Evolutionary conservation across 1,139 yeast species (phyloP).

Genomic region (Fermentozyma sake): DNA sequence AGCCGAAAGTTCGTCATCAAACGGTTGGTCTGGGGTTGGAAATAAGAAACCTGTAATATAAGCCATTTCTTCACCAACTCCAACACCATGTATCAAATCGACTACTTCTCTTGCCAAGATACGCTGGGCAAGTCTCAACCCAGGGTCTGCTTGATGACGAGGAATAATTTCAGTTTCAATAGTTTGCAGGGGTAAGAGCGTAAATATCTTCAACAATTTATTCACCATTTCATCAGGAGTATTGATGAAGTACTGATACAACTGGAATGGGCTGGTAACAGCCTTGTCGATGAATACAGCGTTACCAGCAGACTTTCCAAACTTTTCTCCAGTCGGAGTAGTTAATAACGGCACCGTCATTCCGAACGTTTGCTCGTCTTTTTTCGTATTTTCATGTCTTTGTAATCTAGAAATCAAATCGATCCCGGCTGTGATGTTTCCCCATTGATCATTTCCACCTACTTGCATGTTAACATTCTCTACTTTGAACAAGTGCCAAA

Average conservation of each 20-base stretch:
- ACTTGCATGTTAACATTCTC: constrained; percentile 69
- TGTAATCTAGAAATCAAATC: constrained; percentile 73
- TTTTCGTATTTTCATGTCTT: constrained; percentile 19
- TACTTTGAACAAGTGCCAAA: constrained; percentile 68
- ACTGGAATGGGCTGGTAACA: constrained; percentile 72
- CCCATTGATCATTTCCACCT: constrained; percentile 99
- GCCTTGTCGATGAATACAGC: constrained; percentile 80
- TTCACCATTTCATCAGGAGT: constrained; percentile 75
- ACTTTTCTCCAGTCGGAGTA: constrained; percentile 86
- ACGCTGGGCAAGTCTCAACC: constrained; percentile 66
- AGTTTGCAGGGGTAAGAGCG: constrained; percentile 62
- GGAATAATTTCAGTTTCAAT: constrained; percentile 49
- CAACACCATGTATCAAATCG: constrained; percentile 81
- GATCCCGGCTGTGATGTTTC: constrained; percentile 93
- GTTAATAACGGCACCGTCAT: constrained; percentile 87
- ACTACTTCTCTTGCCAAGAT: constrained; percentile 80
- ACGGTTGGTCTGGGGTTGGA: constrained; percentile 52
- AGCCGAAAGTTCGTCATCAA: constrained; percentile 44
- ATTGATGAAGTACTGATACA: constrained; percentile 83
- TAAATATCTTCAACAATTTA: constrained; percentile 67
- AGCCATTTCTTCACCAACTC: constrained; percentile 64
- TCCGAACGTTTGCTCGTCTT: constrained; percentile 47
- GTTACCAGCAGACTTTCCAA: constrained; percentile 96
- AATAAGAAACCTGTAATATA: constrained; percentile 62
- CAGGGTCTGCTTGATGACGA: constrained; percentile 55